These are phyloP conservation scores for Trichophyton mentagrophytes DNA, from an alignment of 2,329 filamentous ascomycete genomes.

Conservation along the genomic window DNA sequence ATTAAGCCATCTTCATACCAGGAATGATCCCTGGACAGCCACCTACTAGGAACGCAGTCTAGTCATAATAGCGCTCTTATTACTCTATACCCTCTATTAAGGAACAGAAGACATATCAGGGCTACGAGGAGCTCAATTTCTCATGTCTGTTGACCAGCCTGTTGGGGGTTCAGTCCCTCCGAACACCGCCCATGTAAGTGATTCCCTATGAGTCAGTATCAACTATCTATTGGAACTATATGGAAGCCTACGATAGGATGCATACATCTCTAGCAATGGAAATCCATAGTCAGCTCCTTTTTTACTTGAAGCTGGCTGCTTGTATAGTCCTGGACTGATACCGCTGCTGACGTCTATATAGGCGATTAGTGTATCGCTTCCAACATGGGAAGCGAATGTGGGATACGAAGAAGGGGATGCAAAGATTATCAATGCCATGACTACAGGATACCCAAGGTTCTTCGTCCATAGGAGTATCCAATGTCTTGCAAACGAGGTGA, in stretches of 20 bases:
- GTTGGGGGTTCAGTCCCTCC: conserved; percentile 62
- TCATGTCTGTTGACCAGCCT: conserved; percentile 23
- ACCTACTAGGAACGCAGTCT: background rate
- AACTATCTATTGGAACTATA: background rate
- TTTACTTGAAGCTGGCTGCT: background rate
- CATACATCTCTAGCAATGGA: background rate
- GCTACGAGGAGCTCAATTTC: background rate
- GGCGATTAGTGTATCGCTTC: conserved; percentile 92
- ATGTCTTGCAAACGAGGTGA: conserved; percentile 56
- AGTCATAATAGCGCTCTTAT: background rate
- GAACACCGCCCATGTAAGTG: conserved; percentile 63
- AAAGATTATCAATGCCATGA: conserved; percentile 76
- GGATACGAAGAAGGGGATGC: conserved; percentile 86
- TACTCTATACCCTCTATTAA: background rate
- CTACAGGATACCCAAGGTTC: conserved; percentile 86
- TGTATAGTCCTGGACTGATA: background rate
- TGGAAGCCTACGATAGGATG: background rate
- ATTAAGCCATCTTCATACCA: background rate
- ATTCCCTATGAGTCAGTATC: background rate
- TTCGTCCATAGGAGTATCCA: conserved; percentile 79
- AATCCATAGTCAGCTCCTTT: background rate
- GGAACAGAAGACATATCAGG: background rate
- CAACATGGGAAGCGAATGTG: conserved; percentile 82
- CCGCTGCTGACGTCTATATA: conserved; percentile 27
- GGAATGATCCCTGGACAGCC: background rate